A percentile compares a stretch with the other conserved stretches of the same genome.
Conservation (phyloP, 768 basidiomycete genomes). For the Mycena olivaceomarginata region DNA sequence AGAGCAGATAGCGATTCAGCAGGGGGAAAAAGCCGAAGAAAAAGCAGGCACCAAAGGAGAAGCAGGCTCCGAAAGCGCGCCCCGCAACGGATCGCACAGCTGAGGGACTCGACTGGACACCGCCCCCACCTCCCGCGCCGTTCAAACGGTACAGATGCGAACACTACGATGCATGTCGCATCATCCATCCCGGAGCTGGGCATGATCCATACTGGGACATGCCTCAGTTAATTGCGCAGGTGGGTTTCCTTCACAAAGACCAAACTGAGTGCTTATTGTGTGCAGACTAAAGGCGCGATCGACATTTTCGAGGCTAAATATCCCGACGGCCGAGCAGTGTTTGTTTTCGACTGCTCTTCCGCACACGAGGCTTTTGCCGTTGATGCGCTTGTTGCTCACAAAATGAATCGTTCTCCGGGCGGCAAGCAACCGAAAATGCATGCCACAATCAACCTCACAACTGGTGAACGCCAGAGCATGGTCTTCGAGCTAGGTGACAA, state of each 20-base stretch:
- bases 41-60: slow-evolving; percentile 21
- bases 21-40: slow-evolving; percentile 20
- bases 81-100: slow-evolving; percentile 29
- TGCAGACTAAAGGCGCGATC: slow-evolving; percentile 25
- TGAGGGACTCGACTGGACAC: slow-evolving; percentile 26
- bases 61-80: slow-evolving; percentile 13
- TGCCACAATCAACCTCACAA: slow-evolving; percentile 38
- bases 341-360: slow-evolving; percentile 41
- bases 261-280: slow-evolving; percentile 1
- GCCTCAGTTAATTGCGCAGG: slow-evolving; percentile 44
- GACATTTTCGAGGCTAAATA: no score
- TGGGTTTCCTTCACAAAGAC: slow-evolving; percentile 21
- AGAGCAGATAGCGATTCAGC: slow-evolving; percentile 13
- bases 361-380: slow-evolving; percentile 48
- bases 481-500: slow-evolving; percentile 34
- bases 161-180: slow-evolving; percentile 36
- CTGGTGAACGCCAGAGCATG: slow-evolving; percentile 41
- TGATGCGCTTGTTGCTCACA: slow-evolving; percentile 49
- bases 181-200: slow-evolving; percentile 50
- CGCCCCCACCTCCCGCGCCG: slow-evolving; percentile 37
- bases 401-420: no score
- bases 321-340: no score
- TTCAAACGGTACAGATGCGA: slow-evolving; percentile 30
- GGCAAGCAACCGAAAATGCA: no score
- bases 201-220: slow-evolving; percentile 29